These are phyloP conservation scores for Clarireedia hainanense DNA, from an alignment of 2,329 filamentous ascomycete genomes.

Conservation along the genomic window DNA sequence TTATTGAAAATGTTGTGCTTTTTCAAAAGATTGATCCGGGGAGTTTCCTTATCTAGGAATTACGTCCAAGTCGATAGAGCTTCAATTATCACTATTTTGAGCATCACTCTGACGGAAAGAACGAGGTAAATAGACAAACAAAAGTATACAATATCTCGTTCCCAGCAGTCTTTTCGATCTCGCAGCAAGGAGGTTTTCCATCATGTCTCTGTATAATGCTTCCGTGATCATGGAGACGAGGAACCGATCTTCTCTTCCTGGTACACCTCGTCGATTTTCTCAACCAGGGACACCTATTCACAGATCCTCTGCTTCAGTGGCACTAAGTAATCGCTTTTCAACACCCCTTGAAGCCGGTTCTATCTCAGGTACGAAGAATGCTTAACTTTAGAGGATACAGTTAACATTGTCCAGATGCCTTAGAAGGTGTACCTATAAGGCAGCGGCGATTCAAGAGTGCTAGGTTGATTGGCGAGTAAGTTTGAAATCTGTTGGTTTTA, in stretches of 20 bases:
- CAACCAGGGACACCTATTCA: slow-evolving; percentile 4
- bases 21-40: background rate
- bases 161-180: too few species aligned
- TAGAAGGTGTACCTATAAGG: background rate
- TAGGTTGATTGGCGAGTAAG: slow-evolving; percentile 12
- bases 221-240: slow-evolving; percentile 1
- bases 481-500: background rate
- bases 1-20: background rate
- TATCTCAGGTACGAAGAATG: slow-evolving; percentile 1
- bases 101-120: background rate
- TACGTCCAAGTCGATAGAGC: background rate
- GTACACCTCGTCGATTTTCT: background rate
- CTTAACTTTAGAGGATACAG: too few species aligned
- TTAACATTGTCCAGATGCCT: background rate
- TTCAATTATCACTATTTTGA: background rate
- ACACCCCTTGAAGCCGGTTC: background rate
- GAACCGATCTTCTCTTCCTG: background rate
- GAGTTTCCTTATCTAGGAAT: slow-evolving; percentile 2
- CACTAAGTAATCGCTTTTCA: slow-evolving; percentile 1
- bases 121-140: background rate
- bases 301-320: background rate
- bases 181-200: background rate
- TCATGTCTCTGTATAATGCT: slow-evolving; percentile 1
- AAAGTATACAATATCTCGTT: background rate
- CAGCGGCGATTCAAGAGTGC: slow-evolving; percentile 14